Evolutionary conservation across 2,329 filamentous ascomycete genomes (phyloP).

Genomic region (Microcyclospora pomicola): DNA sequence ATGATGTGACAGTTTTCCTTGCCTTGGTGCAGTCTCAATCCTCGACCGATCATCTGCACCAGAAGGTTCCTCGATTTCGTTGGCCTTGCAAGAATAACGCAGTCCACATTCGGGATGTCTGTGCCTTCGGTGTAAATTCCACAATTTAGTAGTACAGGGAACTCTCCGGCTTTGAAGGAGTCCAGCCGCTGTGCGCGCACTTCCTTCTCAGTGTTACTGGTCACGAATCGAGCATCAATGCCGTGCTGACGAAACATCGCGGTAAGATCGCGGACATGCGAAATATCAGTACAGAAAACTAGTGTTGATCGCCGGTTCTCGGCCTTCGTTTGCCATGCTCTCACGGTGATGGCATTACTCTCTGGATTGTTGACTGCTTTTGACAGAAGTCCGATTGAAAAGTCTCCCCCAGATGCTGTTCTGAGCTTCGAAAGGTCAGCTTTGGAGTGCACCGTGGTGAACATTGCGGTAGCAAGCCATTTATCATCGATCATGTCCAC

Average conservation of each 20-base stretch:
- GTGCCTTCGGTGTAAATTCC: conserved; percentile 96
- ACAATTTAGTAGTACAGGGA: conserved; percentile 83
- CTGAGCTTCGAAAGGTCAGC: conserved; percentile 56
- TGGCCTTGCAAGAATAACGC: conserved; percentile 72
- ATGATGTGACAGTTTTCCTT: conserved; percentile 90
- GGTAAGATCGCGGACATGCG: conserved; percentile 64
- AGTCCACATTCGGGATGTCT: conserved; percentile 95
- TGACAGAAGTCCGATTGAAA: conserved; percentile 63
- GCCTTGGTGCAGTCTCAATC: conserved; percentile 66
- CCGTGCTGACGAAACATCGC: conserved; percentile 62
- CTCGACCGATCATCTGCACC: conserved; percentile 94
- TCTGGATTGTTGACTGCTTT: conserved; percentile 66
- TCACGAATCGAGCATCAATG: conserved; percentile 76
- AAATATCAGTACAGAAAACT: conserved; percentile 85
- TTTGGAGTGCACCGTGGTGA: conserved; percentile 78
- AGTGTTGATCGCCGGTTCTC: conserved; percentile 63
- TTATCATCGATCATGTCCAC: conserved; percentile 75
- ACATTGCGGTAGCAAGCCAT: conserved; percentile 83
- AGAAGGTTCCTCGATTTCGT: conserved; percentile 87
- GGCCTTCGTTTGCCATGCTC: conserved; percentile 73
- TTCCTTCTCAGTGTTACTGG: conserved; percentile 59
- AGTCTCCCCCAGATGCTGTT: conserved; percentile 60
- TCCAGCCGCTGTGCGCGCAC: conserved; percentile 57
- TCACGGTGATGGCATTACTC: conserved; percentile 72
- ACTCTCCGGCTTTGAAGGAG: conserved; percentile 61